Conservation (phyloP, 1,284 basidiomycete genomes). For the Porodaedalea pini region DNA sequence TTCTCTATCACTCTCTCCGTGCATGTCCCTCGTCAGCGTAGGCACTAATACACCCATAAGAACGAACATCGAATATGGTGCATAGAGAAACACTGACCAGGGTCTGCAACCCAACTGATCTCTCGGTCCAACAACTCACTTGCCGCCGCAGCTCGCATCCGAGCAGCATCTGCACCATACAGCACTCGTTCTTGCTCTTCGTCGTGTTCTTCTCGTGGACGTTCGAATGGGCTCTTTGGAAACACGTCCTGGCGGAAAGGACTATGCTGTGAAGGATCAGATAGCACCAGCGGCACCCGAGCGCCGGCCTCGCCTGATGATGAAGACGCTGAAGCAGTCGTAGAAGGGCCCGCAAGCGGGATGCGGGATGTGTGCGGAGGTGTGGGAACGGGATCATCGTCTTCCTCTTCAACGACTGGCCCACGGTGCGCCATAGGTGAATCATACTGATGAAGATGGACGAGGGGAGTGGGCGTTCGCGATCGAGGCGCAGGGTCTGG, state of each 20-base stretch:
- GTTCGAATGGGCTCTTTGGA: slow-evolving; percentile 69
- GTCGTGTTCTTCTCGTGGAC: slow-evolving; percentile 27
- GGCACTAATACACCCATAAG: slow-evolving; percentile 2
- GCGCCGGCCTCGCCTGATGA: slow-evolving; percentile 8
- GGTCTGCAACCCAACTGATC: slow-evolving; percentile 73
- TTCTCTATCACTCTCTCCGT: slow-evolving; percentile 45
- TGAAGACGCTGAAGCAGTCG: not conserved
- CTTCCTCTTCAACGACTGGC: slow-evolving; percentile 68
- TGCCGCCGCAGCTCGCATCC: not conserved
- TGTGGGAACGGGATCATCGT: slow-evolving; percentile 45
- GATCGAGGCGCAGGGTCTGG: slow-evolving; percentile 12
- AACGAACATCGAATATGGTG: not conserved
- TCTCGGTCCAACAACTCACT: slow-evolving; percentile 42
- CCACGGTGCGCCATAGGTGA: slow-evolving; percentile 53
- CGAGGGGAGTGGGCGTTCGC: slow-evolving; percentile 2
- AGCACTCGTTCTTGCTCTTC: slow-evolving; percentile 61
- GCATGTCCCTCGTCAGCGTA: not conserved
- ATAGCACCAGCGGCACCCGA: slow-evolving; percentile 46
- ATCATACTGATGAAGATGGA: slow-evolving; percentile 28
- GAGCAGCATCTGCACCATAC: slow-evolving; percentile 29
- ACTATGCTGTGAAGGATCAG: slow-evolving; percentile 37
- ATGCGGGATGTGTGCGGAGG: slow-evolving; percentile 22
- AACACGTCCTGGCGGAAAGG: slow-evolving; percentile 54
- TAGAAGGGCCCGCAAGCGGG: slow-evolving; percentile 14
- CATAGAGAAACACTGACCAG: slow-evolving; percentile 42